These are phyloP conservation scores for Curvularia lunata DNA, from an alignment of 2,329 filamentous ascomycete species.

Conservation along the genomic window DNA sequence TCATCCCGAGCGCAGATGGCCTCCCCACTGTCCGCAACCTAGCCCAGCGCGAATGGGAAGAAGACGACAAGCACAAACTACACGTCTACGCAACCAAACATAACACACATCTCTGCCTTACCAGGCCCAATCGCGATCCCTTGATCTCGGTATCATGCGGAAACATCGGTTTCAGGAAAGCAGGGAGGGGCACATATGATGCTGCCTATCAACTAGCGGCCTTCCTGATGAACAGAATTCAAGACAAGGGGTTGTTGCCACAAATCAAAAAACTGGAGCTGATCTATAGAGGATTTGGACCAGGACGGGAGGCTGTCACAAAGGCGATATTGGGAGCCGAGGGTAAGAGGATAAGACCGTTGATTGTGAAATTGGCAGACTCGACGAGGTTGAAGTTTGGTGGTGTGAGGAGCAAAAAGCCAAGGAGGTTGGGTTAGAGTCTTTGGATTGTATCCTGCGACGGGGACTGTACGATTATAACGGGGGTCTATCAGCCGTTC, in stretches of 20 bases:
- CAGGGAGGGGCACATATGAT: slow-evolving; percentile 81
- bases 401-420: slow-evolving; percentile 83
- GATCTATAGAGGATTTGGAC: slow-evolving; percentile 82
- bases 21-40: slow-evolving; percentile 22
- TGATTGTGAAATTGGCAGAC: slow-evolving; percentile 83
- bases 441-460: background rate
- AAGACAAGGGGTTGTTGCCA: slow-evolving; percentile 77
- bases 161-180: slow-evolving; percentile 90
- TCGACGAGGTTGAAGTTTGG: slow-evolving; percentile 93
- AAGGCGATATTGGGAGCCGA: slow-evolving; percentile 90
- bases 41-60: slow-evolving; percentile 36
- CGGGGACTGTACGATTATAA: slow-evolving; percentile 2
- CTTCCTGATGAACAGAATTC: slow-evolving; percentile 82
- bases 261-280: slow-evolving; percentile 81
- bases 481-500: background rate
- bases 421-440: slow-evolving; percentile 74
- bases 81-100: slow-evolving; percentile 88
- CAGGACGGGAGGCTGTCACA: slow-evolving; percentile 83
- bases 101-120: slow-evolving; percentile 93
- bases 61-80: slow-evolving; percentile 75
- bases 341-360: slow-evolving; percentile 74
- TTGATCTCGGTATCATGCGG: slow-evolving; percentile 82
- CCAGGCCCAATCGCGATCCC: slow-evolving; percentile 78
- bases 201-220: slow-evolving; percentile 88
- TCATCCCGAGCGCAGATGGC: slow-evolving; percentile 27